Percentiles rank a stretch among this genome's conserved stretches.
Evolutionary conservation across 1,139 yeast species (phyloP).

Genomic region (Suhomyces atakaporum): DNA sequence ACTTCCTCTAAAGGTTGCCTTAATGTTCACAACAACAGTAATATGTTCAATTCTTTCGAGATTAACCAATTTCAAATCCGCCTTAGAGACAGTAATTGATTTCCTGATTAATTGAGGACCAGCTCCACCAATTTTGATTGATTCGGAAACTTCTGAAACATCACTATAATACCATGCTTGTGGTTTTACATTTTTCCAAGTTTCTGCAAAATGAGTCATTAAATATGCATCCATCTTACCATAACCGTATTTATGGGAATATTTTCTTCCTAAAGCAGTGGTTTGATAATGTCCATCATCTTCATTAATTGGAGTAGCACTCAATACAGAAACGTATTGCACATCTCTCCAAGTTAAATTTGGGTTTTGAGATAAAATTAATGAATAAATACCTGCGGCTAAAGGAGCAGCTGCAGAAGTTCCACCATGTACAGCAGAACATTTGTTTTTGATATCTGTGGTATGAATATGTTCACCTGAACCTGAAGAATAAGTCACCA

Average conservation of each 20-base stretch:
- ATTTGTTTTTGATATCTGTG: slow-evolving; percentile 75
- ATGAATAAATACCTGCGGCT: slow-evolving; percentile 91
- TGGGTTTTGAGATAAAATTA: slow-evolving; percentile 81
- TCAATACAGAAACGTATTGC: slow-evolving; percentile 76
- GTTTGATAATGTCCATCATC: slow-evolving; percentile 71
- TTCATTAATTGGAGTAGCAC: slow-evolving; percentile 70
- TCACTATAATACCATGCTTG: slow-evolving; percentile 79
- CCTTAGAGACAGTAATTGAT: slow-evolving; percentile 48
- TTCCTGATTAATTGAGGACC: slow-evolving; percentile 35
- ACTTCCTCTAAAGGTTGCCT: slow-evolving; percentile 67
- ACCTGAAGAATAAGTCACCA: slow-evolving; percentile 93
- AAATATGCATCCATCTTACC: slow-evolving; percentile 86
- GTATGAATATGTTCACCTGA: slow-evolving; percentile 89
- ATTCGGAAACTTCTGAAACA: slow-evolving; percentile 32
- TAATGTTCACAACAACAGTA: slow-evolving; percentile 74
- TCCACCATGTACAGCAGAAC: slow-evolving; percentile 85
- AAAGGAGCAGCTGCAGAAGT: slow-evolving; percentile 99
- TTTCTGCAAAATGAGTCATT: slow-evolving; percentile 71
- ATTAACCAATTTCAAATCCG: slow-evolving; percentile 56
- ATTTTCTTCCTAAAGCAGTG: slow-evolving; percentile 61
- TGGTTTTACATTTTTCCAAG: slow-evolving; percentile 86
- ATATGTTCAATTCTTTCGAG: slow-evolving; percentile 81
- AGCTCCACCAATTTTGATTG: slow-evolving; percentile 22
- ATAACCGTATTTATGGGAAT: slow-evolving; percentile 88
- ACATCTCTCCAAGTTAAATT: slow-evolving; percentile 93